Evolutionary conservation across 1,284 basidiomycete species (phyloP), one percentile per base, ranked within the genome.

Genomic region (Entoloma clypeatum): DNA sequence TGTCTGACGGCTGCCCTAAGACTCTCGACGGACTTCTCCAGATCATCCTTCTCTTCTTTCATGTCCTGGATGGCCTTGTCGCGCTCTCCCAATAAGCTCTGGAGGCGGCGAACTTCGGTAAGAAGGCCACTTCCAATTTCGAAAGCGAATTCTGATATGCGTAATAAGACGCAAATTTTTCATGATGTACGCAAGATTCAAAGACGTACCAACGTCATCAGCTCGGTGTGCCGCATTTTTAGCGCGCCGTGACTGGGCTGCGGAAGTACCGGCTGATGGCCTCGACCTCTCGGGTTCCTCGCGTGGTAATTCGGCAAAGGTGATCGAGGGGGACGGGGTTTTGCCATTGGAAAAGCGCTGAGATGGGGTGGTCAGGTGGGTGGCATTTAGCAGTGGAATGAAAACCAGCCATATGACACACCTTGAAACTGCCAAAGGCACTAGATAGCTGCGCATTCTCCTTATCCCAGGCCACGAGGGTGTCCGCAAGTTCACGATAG

Each of bases 71-170:
- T 80, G 10, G 83, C 85, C 60, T 91, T 90, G 63, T 96, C 92
- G 35, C 89, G 79, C 60, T 94, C 92, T 13, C 76, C 85, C 24
- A 96, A 75, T 39, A 96, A 71, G 43, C 83, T 85, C 58, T 96
- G 93, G 30, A 96, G 69, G 32, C 92, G 73, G 37, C 92, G 75
- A 25, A 95, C 91, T 66, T 96, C 92, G 2, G 85, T 86, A 19
- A 96, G 68, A 30, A 96, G 69, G 22, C 88, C 88, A 51, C 89
- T 92, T 1, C 93, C 92, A 44, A 96, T 96, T 68, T 96, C 92
- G 53, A 94, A 92, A 22, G 92, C 93, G 56, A 96, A 95, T 70
- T 95, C 93, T 89, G 53, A 19, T 45, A 41, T 44, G 44, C 48
- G 44, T 36, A 33, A 50, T 42, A 51, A 45, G 47, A 11, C 40